phyloP scores from a whole-genome alignment of 768 basidiomycete genomes.

The Mycena metata region DNA sequence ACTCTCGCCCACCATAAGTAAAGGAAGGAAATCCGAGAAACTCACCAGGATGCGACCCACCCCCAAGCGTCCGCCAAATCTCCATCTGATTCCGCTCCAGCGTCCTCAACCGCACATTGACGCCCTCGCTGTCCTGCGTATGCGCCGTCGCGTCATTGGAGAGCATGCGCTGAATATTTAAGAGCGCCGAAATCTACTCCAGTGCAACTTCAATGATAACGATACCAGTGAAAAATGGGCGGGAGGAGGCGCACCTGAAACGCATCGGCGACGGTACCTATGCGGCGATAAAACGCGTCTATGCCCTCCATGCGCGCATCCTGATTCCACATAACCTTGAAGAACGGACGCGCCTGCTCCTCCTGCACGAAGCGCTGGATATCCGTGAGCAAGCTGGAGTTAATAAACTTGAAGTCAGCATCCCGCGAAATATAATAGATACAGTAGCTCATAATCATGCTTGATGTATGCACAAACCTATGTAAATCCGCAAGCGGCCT shows the following conservation, averaged over 20 bases:
- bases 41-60: background rate
- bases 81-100: constrained; percentile 11
- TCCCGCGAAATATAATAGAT: background rate
- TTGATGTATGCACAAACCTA: background rate
- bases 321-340: constrained; percentile 5
- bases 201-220: too few relatives aligned
- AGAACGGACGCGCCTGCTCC: constrained; percentile 8
- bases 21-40: too few relatives aligned
- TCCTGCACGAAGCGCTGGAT: constrained; percentile 9
- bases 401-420: background rate
- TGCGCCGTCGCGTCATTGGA: background rate
- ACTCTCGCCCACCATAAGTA: too few relatives aligned
- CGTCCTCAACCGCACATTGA: background rate
- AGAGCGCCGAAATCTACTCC: constrained; percentile 19
- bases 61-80: background rate
- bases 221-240: too few relatives aligned
- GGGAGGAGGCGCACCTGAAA: constrained; percentile 24
- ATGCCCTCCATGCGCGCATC: constrained; percentile 13
- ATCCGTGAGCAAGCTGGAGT: constrained; percentile 19
- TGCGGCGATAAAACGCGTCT: constrained; percentile 18
- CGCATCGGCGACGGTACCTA: background rate
- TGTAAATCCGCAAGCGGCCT: constrained; percentile 2
- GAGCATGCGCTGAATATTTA: constrained; percentile 17
- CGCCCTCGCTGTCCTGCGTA: background rate
- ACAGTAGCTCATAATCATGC: too few relatives aligned